Evolutionary conservation across 495 filamentous ascomycete genomes (phyloP).

Genomic region (Chlorociboria aeruginascens): DNA sequence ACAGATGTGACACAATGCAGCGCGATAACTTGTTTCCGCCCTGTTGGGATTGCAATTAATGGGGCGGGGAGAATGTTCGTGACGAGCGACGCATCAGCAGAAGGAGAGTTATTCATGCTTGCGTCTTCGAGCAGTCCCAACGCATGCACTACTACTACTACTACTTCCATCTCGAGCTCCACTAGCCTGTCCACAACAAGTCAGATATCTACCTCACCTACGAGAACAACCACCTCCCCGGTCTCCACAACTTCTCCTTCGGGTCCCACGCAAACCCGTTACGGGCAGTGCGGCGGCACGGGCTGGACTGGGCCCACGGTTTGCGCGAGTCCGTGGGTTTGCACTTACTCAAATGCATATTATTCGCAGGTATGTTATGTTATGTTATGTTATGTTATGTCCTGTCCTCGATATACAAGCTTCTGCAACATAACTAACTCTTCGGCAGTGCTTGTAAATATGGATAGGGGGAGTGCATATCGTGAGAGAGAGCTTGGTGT

Average conservation of each 20-base stretch:
- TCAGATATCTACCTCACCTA: too few relatives aligned
- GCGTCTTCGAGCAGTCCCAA: too few relatives aligned
- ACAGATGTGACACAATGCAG: conserved; percentile 26
- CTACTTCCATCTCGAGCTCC: too few relatives aligned
- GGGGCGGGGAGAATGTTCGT: conserved; percentile 36
- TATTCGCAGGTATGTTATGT: conserved; percentile 2
- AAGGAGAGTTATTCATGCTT: conserved; percentile 38
- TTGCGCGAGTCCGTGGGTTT: conserved; percentile 1
- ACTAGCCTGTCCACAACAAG: too few relatives aligned
- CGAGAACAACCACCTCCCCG: neutral
- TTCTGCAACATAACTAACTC: too few relatives aligned
- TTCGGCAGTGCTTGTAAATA: too few relatives aligned
- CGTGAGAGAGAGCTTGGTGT: too few relatives aligned
- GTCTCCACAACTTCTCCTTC: neutral
- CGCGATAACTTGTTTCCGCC: conserved; percentile 38
- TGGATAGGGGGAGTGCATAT: too few relatives aligned
- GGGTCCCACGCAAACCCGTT: neutral
- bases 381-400: too few relatives aligned
- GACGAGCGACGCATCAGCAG: conserved; percentile 42
- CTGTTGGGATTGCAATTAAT: conserved; percentile 43
- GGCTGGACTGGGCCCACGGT: conserved; percentile 3
- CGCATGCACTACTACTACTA: too few relatives aligned
- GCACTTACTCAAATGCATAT: neutral
- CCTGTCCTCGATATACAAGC: too few relatives aligned
- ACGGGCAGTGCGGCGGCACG: conserved; percentile 2